These are phyloP conservation scores for Ustilago cynodontis DNA, from an alignment of 1,284 basidiomycete genomes.

Conservation along the genomic window DNA sequence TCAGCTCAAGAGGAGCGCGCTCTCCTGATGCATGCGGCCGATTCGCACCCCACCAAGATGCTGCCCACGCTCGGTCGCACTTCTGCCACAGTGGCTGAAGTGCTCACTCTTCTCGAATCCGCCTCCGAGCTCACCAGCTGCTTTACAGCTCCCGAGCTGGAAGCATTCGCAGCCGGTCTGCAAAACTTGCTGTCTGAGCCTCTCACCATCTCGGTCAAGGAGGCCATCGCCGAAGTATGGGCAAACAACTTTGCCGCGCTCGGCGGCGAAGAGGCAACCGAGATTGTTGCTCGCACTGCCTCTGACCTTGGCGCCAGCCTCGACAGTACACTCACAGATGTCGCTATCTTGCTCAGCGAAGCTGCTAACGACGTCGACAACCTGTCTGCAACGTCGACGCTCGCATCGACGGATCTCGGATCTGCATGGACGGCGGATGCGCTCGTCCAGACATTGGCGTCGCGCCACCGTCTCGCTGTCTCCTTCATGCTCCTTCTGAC, in stretches of 20 bases:
- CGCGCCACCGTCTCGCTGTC: conserved; percentile 38
- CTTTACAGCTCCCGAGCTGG: conserved; percentile 43
- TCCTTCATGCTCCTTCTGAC: conserved; percentile 41
- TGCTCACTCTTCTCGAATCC: conserved; percentile 39
- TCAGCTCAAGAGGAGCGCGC: conserved; percentile 28
- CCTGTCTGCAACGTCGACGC: conserved; percentile 1
- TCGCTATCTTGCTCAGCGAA: conserved; percentile 44
- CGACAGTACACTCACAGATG: conserved; percentile 39
- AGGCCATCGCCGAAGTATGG: conserved; percentile 44
- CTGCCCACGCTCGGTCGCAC: conserved; percentile 41
- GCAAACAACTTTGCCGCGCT: conserved; percentile 33
- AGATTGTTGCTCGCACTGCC: conserved; percentile 22
- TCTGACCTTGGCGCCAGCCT: conserved; percentile 48
- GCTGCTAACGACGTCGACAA: conserved; percentile 16
- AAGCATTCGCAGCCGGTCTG: conserved; percentile 37
- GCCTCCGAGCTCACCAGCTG: conserved; percentile 35
- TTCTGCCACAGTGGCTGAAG: conserved; percentile 48
- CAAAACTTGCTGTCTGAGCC: conserved; percentile 40
- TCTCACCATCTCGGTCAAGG: conserved; percentile 44
- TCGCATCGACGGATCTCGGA: conserved; percentile 42
- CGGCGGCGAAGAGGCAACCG: conserved; percentile 31
- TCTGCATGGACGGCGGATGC: conserved; percentile 41
- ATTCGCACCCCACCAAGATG: conserved; percentile 42
- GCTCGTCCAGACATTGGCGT: conserved; percentile 40
- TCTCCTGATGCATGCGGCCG: conserved; percentile 38